A percentile compares a stretch with the other conserved stretches of the same genome.
Evolutionary conservation across 345 rosid genomes (phyloP).

Genomic region (Melaleuca quinquenervia): DNA sequence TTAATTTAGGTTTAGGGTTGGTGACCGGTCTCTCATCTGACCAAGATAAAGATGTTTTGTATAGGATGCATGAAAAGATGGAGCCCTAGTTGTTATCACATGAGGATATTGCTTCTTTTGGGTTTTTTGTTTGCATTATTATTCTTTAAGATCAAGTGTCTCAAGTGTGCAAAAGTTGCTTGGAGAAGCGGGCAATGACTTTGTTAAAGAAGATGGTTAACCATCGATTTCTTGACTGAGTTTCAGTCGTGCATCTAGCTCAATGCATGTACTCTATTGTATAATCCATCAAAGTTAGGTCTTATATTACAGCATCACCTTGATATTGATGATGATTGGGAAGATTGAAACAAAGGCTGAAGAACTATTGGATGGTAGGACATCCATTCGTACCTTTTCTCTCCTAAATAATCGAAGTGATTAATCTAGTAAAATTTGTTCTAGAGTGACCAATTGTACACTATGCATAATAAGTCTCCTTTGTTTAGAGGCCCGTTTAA

Average conservation of each 20-base stretch:
- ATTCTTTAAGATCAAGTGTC: neutral
- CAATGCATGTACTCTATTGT: neutral
- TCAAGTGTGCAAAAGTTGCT: neutral
- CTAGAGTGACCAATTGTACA: neutral
- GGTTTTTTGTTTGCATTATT: neutral
- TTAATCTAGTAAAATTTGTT: neutral
- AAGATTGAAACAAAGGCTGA: neutral
- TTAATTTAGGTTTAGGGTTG: neutral
- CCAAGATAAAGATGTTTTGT: neutral
- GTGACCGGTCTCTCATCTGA: neutral
- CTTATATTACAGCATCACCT: neutral
- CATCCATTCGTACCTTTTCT: neutral
- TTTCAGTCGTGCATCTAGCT: neutral
- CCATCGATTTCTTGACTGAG: neutral
- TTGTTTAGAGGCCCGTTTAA: neutral
- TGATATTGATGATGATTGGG: neutral
- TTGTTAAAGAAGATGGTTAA: neutral
- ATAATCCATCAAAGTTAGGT: neutral
- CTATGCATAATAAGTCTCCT: neutral
- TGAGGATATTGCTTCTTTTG: neutral
- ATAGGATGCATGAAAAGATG: conserved; percentile 5
- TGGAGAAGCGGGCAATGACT: neutral
- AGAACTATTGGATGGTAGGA: neutral
- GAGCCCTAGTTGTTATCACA: conserved; percentile 5
- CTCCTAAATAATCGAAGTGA: neutral